Base-by-base conservation (phyloP, 306 rosid species). In the Benincasa hispida region DNA sequence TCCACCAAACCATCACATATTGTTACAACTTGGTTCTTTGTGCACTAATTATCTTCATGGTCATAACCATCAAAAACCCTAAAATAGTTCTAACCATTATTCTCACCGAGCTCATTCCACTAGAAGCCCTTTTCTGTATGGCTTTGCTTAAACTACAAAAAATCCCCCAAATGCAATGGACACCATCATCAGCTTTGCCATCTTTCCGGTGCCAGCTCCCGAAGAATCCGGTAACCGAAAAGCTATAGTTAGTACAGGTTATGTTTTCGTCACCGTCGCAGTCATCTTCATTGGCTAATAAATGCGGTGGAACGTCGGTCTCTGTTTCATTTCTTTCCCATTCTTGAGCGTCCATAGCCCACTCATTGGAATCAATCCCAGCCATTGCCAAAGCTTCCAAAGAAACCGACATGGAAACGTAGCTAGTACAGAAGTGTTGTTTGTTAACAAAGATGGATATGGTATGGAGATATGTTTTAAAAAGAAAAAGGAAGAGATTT, bases 351-450 rank as follows among this genome's bases (percentile, higher is more conserved):
- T 66, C 32, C 73, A 37, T 21, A 39, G n/a, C 53, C 73, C 51
- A 39, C 51, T 66, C 73, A 21, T 66, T 37, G 51, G 30, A 39
- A 37, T 39, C 51, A n/a, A 66, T 21, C 73, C 73, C 73, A 9
- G 73, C 51, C 73, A 66, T 66, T 39, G 73, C 73, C 53, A 66
- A 66, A 66, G 73, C 73, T 39, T 66, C 73, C 5, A 66, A 39
- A 21, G 73, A 66, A 69, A 69, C 75, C 32, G 75, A 69, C 75
- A 45, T 69, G 21, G 51, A 68, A 41, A 42, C 34, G n/a, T n/a
- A n/a, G n/a, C 67, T 28, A 32, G 66, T 27, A 60, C 60, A 55
- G 3, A 45, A 41, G 51, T 45, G 51, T 45, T 1, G 0, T 42
- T 45, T 50, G n/a, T 5, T 50, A 5, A 50, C 55, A 45, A 45